phyloP scores from a whole-genome alignment of 129 eudicot species.

The Ambrosia trifida region DNA sequence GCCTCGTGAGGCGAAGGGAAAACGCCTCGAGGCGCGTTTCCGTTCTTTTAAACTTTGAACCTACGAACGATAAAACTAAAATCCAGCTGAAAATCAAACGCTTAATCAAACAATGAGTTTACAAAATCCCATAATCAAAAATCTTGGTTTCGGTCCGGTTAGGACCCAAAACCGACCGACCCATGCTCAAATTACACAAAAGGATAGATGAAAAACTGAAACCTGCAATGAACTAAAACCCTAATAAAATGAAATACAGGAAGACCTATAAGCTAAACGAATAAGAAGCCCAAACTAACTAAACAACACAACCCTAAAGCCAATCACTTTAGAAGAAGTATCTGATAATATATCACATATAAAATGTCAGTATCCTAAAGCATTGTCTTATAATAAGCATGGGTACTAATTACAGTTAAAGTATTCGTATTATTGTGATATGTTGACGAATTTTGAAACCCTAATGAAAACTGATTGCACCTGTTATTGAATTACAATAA shows the following conservation, averaged over 20 bases:
- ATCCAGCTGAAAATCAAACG: neutral
- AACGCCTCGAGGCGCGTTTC: too few relatives aligned
- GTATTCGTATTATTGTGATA: too few relatives aligned
- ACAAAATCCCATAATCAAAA: too few relatives aligned
- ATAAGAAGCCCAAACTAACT: neutral
- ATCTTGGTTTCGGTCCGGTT: too few relatives aligned
- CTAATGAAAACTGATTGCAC: conserved; percentile 19
- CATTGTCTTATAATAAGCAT: neutral
- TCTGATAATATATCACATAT: too few relatives aligned
- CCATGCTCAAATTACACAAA: neutral
- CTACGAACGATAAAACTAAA: neutral
- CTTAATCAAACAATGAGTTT: neutral
- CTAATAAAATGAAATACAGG: neutral
- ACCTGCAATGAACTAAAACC: neutral
- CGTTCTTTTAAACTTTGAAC: too few relatives aligned
- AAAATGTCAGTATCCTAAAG: too few relatives aligned
- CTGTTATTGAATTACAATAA: conserved; percentile 8
- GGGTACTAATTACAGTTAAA: neutral
- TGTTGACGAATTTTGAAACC: too few relatives aligned
- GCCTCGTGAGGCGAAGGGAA: too few relatives aligned
- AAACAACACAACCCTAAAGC: too few relatives aligned
- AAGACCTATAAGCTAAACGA: conserved; percentile 3
- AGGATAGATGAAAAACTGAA: neutral
- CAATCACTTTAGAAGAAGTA: too few relatives aligned
- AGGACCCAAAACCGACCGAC: too few relatives aligned